Base-by-base conservation (phyloP, 768 basidiomycete species). In the Rhizopogon vulgaris region DNA sequence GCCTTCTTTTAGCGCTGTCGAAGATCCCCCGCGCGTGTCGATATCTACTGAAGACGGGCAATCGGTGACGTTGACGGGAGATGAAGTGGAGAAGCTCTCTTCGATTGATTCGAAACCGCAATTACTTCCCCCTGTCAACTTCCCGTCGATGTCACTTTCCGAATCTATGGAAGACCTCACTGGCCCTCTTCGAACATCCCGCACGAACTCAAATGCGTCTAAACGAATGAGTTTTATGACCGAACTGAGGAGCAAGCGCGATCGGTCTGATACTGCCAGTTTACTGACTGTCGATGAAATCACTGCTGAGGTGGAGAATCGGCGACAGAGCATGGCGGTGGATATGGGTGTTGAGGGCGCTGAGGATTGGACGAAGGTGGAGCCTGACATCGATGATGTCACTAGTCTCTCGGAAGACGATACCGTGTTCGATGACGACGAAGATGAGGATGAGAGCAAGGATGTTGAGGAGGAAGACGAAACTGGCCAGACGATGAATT, bases 251-350 rank as follows among this genome's bases (percentile, higher is more conserved):
- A 88, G 82, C 66, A 89, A 84, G 65, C 83, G 88, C 18, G 92
- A 96, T 60, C 76, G 79, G 37, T 89, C 88, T 0, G 93, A 95
- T 62, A 91, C 92, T 7, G 91, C 90, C 4, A 93, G 90, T 58
- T 71, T 97, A 60, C 78, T 97, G 69, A 99, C 95, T 0, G 90
- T 99, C 22, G 95, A 99, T 62, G 93, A 99, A 70, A 96, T 99
- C 61, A 97, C 96, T 0, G 94, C 92, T 9, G 89, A 95, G 62
- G 89, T 99, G 7, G 95, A 88, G 65, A 74, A 73, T 52, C 74
- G 81, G 36, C 71, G 80, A 52, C 80, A 77, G 49, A 83, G 78
- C 59, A 76, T 72, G 59, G 71, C 66, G 4, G 71, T 70, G 38
- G 71, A 70, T 42, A 68, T 65, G 55, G 75, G 74, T 24, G 71